phyloP scores from a whole-genome alignment of 139 green algal genomes.

The Tetradesmus lagerheimii region DNA sequence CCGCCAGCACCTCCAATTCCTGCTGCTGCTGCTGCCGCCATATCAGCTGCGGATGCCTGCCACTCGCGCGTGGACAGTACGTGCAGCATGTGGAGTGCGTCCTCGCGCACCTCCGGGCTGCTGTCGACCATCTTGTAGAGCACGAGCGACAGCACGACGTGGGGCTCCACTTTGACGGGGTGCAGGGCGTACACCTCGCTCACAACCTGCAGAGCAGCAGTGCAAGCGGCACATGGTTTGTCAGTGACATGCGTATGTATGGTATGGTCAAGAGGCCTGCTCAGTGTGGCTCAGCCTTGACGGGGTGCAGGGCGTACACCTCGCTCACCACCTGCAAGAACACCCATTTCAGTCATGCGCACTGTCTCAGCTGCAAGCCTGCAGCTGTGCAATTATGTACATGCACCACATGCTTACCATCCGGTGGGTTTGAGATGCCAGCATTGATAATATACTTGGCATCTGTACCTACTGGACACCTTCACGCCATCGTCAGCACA shows the following conservation, averaged over 20 bases:
- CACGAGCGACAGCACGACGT: conserved; percentile 89
- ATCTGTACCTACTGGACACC: too few relatives aligned
- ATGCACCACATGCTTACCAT: too few relatives aligned
- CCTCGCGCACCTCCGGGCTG: conserved; percentile 79
- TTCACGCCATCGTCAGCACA: too few relatives aligned
- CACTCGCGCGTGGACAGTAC: conserved; percentile 81
- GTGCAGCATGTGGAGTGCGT: conserved; percentile 87
- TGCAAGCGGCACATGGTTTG: too few relatives aligned
- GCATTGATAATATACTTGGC: too few relatives aligned
- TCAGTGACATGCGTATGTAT: too few relatives aligned
- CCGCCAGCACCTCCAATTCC: neutral
- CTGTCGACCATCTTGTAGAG: conserved; percentile 95
- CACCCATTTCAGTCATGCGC: neutral
- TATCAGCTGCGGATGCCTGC: conserved; percentile 17
- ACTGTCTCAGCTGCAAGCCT: too few relatives aligned
- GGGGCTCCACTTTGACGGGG: conserved; percentile 64
- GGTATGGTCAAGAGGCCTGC: too few relatives aligned
- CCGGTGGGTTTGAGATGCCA: too few relatives aligned
- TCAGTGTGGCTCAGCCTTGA: conserved; percentile 68
- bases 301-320: conserved; percentile 72
- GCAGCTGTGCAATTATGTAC: too few relatives aligned
- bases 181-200: conserved; percentile 77
- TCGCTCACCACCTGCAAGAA: conserved; percentile 75
- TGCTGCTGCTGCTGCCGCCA: conserved; percentile 29
- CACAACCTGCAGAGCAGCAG: conserved; percentile 67